A percentile compares a stretch with the other conserved stretches of the same genome.
Evolutionary conservation across 1,139 yeast genomes (phyloP).

Genomic region (Debaryomyces sp.): DNA sequence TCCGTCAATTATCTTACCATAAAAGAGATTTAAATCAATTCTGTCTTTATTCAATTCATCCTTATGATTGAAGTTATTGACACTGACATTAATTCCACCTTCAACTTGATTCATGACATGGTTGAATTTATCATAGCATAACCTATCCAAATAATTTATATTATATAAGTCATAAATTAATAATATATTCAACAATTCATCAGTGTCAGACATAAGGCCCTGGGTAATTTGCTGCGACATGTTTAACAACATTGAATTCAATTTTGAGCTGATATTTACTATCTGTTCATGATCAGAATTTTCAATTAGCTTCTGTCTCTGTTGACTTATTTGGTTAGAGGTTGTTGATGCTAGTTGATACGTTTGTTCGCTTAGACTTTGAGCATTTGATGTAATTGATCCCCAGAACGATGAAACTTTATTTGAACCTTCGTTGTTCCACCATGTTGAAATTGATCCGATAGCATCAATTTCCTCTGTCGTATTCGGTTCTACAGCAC

Average conservation of each 20-base stretch:
- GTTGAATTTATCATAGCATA: constrained; percentile 70
- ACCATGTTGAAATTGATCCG: constrained; percentile 76
- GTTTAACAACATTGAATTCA: constrained; percentile 39
- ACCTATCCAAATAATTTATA: constrained; percentile 62
- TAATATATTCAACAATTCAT: constrained; percentile 45
- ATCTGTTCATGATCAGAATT: constrained; percentile 31
- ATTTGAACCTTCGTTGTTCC: constrained; percentile 73
- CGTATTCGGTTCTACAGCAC: constrained; percentile 12
- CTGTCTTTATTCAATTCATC: constrained; percentile 14
- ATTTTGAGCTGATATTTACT: constrained; percentile 30
- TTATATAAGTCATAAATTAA: constrained; percentile 82
- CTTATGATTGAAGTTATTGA: constrained; percentile 55
- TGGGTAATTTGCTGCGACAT: constrained; percentile 46
- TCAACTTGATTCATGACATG: constrained; percentile 91
- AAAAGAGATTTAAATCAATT: constrained; percentile 66
- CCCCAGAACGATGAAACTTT: constrained; percentile 76
- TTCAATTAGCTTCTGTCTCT: constrained; percentile 41
- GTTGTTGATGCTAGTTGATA: constrained; percentile 47
- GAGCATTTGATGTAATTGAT: constrained; percentile 50
- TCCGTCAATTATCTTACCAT: constrained; percentile 83
- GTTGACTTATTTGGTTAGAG: constrained; percentile 45
- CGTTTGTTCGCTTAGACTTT: constrained; percentile 43
- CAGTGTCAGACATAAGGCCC: constrained; percentile 77
- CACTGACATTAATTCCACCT: constrained; percentile 72
- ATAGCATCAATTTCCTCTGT: constrained; percentile 60